These are phyloP conservation scores for Escallonia rubra DNA, from an alignment of 129 eudicot genomes.

Conservation along the genomic window DNA sequence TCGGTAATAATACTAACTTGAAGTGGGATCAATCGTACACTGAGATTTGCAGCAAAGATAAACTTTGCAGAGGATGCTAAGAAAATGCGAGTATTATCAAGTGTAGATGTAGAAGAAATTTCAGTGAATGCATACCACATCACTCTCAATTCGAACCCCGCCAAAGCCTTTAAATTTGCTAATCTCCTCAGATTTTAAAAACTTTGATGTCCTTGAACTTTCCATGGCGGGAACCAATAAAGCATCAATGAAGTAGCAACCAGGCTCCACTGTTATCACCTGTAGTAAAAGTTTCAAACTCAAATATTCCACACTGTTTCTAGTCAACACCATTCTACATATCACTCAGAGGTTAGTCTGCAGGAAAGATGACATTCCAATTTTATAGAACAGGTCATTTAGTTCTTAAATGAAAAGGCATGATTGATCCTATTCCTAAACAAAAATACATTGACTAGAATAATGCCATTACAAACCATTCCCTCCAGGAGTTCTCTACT, in stretches of 20 bases:
- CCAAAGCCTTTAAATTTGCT: constrained; percentile 76
- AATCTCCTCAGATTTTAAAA: constrained; percentile 54
- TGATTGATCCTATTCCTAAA: neutral
- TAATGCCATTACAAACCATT: constrained; percentile 53
- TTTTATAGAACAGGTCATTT: too few relatives aligned
- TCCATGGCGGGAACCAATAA: constrained; percentile 77
- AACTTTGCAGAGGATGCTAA: neutral
- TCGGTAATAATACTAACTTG: too few relatives aligned
- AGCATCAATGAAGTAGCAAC: constrained; percentile 94
- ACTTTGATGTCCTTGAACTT: constrained; percentile 61
- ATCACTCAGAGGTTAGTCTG: too few relatives aligned
- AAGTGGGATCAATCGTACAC: neutral
- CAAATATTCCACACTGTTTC: neutral
- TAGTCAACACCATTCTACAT: too few relatives aligned
- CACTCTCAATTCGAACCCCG: constrained; percentile 95
- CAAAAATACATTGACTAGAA: neutral
- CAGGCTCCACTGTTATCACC: constrained; percentile 99
- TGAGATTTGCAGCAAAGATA: too few relatives aligned
- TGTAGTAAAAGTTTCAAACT: constrained; percentile 22
- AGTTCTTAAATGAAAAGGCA: too few relatives aligned
- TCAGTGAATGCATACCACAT: constrained; percentile 49
- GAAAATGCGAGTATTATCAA: neutral
- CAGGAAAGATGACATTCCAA: too few relatives aligned
- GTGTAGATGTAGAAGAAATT: constrained; percentile 1
- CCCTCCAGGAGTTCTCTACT: constrained; percentile 83